These are phyloP conservation scores for Phytophthora boehmeriae DNA, from an alignment of 352 stramenopile species.

Conservation along the genomic window DNA sequence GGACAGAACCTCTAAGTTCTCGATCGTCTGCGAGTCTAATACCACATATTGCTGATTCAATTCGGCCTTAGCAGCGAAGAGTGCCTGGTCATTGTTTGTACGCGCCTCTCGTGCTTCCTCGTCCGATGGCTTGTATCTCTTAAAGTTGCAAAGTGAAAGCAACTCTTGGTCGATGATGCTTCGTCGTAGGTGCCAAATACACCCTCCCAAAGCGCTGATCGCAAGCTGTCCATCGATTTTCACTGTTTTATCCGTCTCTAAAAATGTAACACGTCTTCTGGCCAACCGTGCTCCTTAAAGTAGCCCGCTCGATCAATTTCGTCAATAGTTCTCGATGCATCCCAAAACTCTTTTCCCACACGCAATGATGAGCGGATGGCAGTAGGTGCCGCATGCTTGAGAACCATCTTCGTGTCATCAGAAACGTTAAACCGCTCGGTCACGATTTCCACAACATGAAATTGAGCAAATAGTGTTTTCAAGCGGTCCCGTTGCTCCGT, in stretches of 20 bases:
- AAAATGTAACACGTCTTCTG: constrained; percentile 55
- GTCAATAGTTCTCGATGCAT: constrained; percentile 86
- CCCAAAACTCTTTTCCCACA: constrained; percentile 90
- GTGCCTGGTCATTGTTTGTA: constrained; percentile 18
- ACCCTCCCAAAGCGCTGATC: constrained; percentile 74
- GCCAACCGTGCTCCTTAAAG: constrained; percentile 84
- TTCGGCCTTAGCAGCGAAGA: constrained; percentile 45
- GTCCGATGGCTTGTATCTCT: constrained; percentile 79
- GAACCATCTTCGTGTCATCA: constrained; percentile 68
- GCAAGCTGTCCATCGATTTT: constrained; percentile 61
- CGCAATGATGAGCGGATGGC: constrained; percentile 69
- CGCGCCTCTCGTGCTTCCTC: constrained; percentile 46
- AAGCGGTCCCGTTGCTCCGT: constrained; percentile 94
- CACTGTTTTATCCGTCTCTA: constrained; percentile 81
- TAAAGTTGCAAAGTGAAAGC: constrained; percentile 80
- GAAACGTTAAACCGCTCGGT: constrained; percentile 72
- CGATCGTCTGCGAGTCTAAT: constrained; percentile 96
- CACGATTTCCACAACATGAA: constrained; percentile 86
- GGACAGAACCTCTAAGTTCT: constrained; percentile 96
- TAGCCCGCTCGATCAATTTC: constrained; percentile 92
- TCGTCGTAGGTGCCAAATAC: constrained; percentile 80
- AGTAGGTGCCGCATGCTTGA: constrained; percentile 73
- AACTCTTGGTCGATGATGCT: constrained; percentile 87
- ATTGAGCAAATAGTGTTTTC: constrained; percentile 95
- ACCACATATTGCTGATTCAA: constrained; percentile 91